These are phyloP conservation scores for Apiospora phragmitis DNA, from an alignment of 2,329 filamentous ascomycete genomes.

Conservation along the genomic window DNA sequence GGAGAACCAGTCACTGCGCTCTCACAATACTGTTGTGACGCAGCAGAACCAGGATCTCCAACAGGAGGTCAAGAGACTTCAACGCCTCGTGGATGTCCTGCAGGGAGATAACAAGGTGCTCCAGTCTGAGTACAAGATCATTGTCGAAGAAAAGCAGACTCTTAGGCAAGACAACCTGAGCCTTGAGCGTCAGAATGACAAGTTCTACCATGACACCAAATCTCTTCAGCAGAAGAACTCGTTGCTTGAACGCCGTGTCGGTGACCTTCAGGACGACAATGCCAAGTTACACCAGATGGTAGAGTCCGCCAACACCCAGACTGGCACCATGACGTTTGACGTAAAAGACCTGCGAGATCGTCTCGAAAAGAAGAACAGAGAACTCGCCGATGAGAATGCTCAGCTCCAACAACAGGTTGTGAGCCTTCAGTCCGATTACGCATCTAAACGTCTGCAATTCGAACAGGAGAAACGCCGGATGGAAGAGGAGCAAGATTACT, in stretches of 20 bases:
- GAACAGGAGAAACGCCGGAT: constrained; percentile 25
- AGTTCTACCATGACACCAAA: constrained; percentile 53
- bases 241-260: constrained; percentile 46
- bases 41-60: constrained; percentile 46
- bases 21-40: constrained; percentile 40
- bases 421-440: constrained; percentile 21
- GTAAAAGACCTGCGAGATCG: constrained; percentile 24
- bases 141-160: constrained; percentile 40
- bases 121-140: constrained; percentile 29
- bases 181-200: constrained; percentile 55
- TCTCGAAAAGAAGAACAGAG: constrained; percentile 24
- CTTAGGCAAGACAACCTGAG: constrained; percentile 53
- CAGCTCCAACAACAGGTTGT: constrained; percentile 26
- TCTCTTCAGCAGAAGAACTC: constrained; percentile 42
- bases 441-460: constrained; percentile 16
- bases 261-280: constrained; percentile 47
- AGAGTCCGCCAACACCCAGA: constrained; percentile 30
- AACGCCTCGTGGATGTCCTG: constrained; percentile 34
- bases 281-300: constrained; percentile 49
- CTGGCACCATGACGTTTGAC: constrained; percentile 22
- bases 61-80: constrained; percentile 29
- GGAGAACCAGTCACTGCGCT: constrained; percentile 47
- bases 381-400: constrained; percentile 24
- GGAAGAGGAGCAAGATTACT: constrained; percentile 20
- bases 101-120: constrained; percentile 44